Conservation (phyloP, 1,284 basidiomycete genomes). For the Moniliella sp. region DNA sequence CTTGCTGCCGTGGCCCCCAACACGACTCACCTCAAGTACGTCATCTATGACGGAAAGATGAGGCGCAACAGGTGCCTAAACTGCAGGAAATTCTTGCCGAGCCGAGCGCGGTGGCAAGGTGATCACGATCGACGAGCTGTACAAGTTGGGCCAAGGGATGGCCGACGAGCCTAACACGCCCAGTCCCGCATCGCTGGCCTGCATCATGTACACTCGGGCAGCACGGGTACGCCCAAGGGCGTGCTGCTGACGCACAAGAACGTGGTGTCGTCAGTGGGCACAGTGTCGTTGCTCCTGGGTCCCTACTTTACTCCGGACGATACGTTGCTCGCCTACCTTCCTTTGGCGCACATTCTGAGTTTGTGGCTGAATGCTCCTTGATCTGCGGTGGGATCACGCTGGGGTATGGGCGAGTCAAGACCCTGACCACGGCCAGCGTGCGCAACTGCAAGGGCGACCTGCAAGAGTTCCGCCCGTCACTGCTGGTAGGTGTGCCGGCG, state of each 20-base stretch:
- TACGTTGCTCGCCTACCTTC: slow-evolving; percentile 67
- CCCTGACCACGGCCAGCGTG: slow-evolving; percentile 73
- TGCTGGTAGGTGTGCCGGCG: slow-evolving; percentile 77
- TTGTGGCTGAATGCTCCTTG: slow-evolving; percentile 42
- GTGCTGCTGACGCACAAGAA: slow-evolving; percentile 72
- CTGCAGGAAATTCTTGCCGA: no score
- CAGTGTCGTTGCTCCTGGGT: slow-evolving; percentile 52
- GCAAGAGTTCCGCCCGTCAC: slow-evolving; percentile 53
- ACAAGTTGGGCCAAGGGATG: slow-evolving; percentile 37
- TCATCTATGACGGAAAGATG: no score
- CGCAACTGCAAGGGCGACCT: slow-evolving; percentile 77
- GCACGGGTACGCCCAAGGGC: slow-evolving; percentile 77
- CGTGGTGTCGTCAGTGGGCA: slow-evolving; percentile 62
- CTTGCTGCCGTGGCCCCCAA: slow-evolving; percentile 41
- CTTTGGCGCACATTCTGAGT: slow-evolving; percentile 80
- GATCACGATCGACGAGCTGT: slow-evolving; percentile 26
- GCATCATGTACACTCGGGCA: slow-evolving; percentile 97
- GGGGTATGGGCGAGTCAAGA: slow-evolving; percentile 82
- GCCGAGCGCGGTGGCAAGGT: no score
- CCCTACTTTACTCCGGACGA: slow-evolving; percentile 53
- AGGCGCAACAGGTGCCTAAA: no score
- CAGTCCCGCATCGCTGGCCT: slow-evolving; percentile 41
- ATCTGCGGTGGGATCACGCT: slow-evolving; percentile 45
- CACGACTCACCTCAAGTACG: slow-evolving; percentile 44
- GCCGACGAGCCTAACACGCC: slow-evolving; percentile 9